A percentile compares a stretch with the other conserved stretches of the same genome.
Conservation (phyloP, 2,329 filamentous ascomycete species). For the Ilyonectria destructans region DNA sequence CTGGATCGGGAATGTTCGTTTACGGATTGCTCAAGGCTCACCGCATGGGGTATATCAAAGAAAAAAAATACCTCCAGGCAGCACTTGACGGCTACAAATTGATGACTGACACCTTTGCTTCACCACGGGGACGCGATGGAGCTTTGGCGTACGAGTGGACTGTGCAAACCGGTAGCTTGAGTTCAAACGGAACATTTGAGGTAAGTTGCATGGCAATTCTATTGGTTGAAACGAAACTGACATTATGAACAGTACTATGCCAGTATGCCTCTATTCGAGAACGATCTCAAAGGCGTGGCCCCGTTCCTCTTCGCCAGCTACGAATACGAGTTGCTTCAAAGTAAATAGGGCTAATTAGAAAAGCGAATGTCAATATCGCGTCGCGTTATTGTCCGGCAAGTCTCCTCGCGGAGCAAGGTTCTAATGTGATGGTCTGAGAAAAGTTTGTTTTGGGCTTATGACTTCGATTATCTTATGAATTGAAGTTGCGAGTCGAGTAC, state of each 20-base stretch:
- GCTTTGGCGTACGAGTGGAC: conserved; percentile 63
- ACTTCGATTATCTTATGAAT: too few species aligned
- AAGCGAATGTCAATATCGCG: too few species aligned
- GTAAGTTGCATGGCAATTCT: conserved; percentile 64
- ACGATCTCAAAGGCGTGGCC: conserved; percentile 46
- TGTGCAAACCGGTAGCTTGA: conserved; percentile 66
- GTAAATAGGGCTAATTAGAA: not conserved
- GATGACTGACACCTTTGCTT: conserved; percentile 57
- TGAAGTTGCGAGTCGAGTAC: too few species aligned
- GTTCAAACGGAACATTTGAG: conserved; percentile 64
- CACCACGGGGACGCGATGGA: conserved; percentile 54
- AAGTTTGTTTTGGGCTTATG: too few species aligned
- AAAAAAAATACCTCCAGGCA: conserved; percentile 50
- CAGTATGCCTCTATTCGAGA: conserved; percentile 46
- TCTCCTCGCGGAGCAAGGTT: too few species aligned
- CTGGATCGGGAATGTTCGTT: conserved; percentile 71
- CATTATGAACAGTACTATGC: conserved; percentile 44
- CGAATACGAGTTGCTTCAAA: conserved; percentile 38
- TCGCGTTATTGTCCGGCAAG: too few species aligned
- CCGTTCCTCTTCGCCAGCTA: conserved; percentile 48
- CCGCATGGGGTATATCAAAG: conserved; percentile 36
- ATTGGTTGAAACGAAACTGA: conserved; percentile 46
- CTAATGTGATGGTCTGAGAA: too few species aligned
- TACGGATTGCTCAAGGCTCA: conserved; percentile 64
- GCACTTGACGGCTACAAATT: conserved; percentile 35